phyloP scores from a whole-genome alignment of 169 alveolate species.

The Fabrea salina region DNA sequence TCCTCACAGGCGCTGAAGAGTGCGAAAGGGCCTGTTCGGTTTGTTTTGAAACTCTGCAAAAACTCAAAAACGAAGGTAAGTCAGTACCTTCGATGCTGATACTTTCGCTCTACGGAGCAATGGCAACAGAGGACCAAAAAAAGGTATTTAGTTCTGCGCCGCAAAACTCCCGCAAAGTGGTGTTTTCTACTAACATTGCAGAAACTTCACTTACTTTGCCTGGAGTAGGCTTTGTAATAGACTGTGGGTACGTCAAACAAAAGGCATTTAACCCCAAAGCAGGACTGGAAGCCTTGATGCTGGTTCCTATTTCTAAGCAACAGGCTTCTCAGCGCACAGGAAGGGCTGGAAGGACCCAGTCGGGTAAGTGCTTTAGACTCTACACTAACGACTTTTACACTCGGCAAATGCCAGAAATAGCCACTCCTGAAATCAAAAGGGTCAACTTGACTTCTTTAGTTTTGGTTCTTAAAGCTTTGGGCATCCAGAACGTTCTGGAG shows the following conservation, averaged over 20 bases:
- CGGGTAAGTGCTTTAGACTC: constrained; percentile 98
- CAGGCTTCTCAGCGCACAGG: constrained; percentile 99
- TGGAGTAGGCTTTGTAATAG: constrained; percentile 82
- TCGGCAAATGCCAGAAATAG: constrained; percentile 93
- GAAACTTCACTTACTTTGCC: constrained; percentile 85
- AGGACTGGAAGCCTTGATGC: constrained; percentile 95
- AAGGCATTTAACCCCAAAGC: constrained; percentile 98
- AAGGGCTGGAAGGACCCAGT: constrained; percentile 99
- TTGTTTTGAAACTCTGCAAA: constrained; percentile 62
- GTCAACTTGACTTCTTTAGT: constrained; percentile 85
- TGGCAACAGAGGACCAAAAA: constrained; percentile 70
- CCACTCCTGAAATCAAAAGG: constrained; percentile 95
- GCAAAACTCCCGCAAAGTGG: constrained; percentile 68
- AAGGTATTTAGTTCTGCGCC: constrained; percentile 72
- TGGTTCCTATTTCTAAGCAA: constrained; percentile 96
- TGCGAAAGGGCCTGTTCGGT: constrained; percentile 72
- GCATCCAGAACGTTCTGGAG: constrained; percentile 60
- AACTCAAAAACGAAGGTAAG: constrained; percentile 54
- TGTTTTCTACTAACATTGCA: constrained; percentile 85
- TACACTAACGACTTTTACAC: constrained; percentile 95
- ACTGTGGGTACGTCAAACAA: constrained; percentile 94
- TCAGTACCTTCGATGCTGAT: constrained; percentile 68
- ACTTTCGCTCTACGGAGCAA: constrained; percentile 63
- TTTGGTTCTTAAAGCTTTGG: constrained; percentile 85
- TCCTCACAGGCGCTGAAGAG: constrained; percentile 85